A percentile compares a stretch with the other conserved stretches of the same genome.
phyloP scores from a whole-genome alignment of 768 basidiomycete species.

The Lentinula guzmanii region DNA sequence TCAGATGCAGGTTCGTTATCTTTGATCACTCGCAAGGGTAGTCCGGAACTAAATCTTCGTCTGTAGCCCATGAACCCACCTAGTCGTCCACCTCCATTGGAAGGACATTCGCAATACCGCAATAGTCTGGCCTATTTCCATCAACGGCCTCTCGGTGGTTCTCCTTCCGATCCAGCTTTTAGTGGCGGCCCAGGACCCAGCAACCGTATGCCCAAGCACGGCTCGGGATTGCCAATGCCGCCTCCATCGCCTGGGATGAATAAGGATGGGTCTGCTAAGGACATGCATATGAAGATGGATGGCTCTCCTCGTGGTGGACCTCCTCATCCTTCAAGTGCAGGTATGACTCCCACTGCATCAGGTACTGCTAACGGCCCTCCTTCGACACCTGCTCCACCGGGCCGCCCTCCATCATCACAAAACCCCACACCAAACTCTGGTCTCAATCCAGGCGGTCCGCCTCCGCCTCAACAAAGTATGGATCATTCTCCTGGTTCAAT shows the following conservation, averaged over 20 bases:
- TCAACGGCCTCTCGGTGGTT: slow-evolving; percentile 22
- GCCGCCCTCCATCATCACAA: slow-evolving; percentile 11
- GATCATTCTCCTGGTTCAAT: not conserved
- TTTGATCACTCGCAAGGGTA: not conserved
- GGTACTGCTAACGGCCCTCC: slow-evolving; percentile 12
- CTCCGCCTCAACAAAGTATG: not conserved
- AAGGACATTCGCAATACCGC: slow-evolving; percentile 15
- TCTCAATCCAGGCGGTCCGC: slow-evolving; percentile 5
- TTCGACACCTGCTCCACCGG: slow-evolving; percentile 9
- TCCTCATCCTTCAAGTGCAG: slow-evolving; percentile 14
- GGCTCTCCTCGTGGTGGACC: slow-evolving; percentile 39
- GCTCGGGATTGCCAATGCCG: slow-evolving; percentile 33
- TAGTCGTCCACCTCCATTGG: slow-evolving; percentile 1
- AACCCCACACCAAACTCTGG: slow-evolving; percentile 15
- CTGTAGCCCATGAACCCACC: not conserved
- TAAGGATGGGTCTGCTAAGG: slow-evolving; percentile 20
- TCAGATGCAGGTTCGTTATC: slow-evolving; percentile 26
- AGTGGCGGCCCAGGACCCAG: slow-evolving; percentile 13
- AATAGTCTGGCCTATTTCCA: slow-evolving; percentile 23
- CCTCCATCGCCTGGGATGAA: slow-evolving; percentile 46
- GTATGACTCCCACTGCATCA: slow-evolving; percentile 19
- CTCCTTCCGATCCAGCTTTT: slow-evolving; percentile 36
- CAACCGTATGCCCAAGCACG: slow-evolving; percentile 22
- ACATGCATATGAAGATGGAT: slow-evolving; percentile 21
- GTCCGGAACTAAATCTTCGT: not conserved